Evolutionary conservation across 2,329 filamentous ascomycete species (phyloP).

Genomic region (Aspergillus sp.): DNA sequence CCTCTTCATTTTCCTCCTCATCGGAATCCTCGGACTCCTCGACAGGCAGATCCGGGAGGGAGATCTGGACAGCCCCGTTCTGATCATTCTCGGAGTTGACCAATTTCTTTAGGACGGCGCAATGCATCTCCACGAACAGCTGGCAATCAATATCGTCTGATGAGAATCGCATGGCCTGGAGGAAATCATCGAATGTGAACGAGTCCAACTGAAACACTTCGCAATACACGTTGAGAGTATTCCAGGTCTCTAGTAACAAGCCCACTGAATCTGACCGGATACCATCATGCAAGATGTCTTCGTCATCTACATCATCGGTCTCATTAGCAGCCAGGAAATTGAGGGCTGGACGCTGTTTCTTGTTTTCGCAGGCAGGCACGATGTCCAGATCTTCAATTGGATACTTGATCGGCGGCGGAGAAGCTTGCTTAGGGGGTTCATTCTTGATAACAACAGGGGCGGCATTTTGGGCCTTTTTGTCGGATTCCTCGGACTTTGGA

Average conservation of each 20-base stretch:
- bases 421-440: slow-evolving; percentile 51
- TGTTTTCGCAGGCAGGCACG: slow-evolving; percentile 54
- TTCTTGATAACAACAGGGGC: slow-evolving; percentile 39
- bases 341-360: slow-evolving; percentile 62
- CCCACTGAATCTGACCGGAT: slow-evolving; percentile 83
- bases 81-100: slow-evolving; percentile 65
- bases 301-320: slow-evolving; percentile 45
- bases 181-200: slow-evolving; percentile 94
- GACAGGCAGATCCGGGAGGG: slow-evolving; percentile 66
- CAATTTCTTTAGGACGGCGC: slow-evolving; percentile 78
- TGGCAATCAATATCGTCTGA: slow-evolving; percentile 71
- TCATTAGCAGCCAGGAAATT: slow-evolving; percentile 68
- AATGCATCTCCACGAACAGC: slow-evolving; percentile 84
- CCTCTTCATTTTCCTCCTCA: slow-evolving; percentile 52
- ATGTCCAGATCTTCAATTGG: slow-evolving; percentile 92
- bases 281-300: slow-evolving; percentile 36
- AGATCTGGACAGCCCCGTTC: slow-evolving; percentile 71
- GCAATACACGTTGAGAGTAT: slow-evolving; percentile 96
- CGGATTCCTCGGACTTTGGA: slow-evolving; percentile 24
- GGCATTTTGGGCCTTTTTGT: slow-evolving; percentile 28
- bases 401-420: slow-evolving; percentile 77
- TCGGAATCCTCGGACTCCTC: slow-evolving; percentile 62
- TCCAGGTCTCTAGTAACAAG: slow-evolving; percentile 82
- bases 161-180: slow-evolving; percentile 75
- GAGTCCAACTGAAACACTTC: slow-evolving; percentile 91